Evolutionary conservation across 257 asterid species (phyloP), one percentile per base, ranked within the genome.

Genomic region (Penstemon barbatus): DNA sequence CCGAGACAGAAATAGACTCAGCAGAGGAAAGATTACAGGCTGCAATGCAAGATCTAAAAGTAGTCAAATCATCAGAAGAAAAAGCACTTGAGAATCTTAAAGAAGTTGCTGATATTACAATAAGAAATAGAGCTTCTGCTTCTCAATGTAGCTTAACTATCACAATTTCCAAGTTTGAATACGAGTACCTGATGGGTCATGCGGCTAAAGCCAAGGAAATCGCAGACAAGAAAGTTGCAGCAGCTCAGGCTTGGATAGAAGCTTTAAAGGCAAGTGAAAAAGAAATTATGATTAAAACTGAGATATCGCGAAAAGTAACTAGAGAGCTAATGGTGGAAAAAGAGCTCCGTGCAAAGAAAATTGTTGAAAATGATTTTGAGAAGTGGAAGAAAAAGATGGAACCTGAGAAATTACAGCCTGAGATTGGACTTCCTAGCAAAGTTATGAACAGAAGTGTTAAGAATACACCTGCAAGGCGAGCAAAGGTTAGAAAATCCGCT

Each of bases 171-270:
- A 85, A 63, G 54, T 90, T 86, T 57, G 97, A 93, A 77, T 90
- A 88, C 0, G 89, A 86, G 77, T 93, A 93, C 83, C 82, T 93
- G 60, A 84, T 11, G 37, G 94, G 87, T 39, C 86, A 81, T 25
- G 97, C 97, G 37, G 81, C 79, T 50, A 83, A 69, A 59, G 96
- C 96, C 18, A 80, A 77, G 71, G 92, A 81, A 69, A 73, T 93
- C 36, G 99, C 97, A 5, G 91, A 88, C 71, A 86, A 84, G 79
- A 93, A 90, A 52, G 90, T 93, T 44, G 92, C 77, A 46, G 99
- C 99, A 37, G 94, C 91, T 60, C 80, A 82, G 79, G 97, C 99
- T 38, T 93, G 99, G 99, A 65, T 83, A 5, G 96, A 87, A 73
- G 92, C 99, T 51, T 75, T 90, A 37, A 86, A 87, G 79, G 96